Base-by-base conservation (phyloP, 345 rosid genomes). In the Ceriops tagal region DNA sequence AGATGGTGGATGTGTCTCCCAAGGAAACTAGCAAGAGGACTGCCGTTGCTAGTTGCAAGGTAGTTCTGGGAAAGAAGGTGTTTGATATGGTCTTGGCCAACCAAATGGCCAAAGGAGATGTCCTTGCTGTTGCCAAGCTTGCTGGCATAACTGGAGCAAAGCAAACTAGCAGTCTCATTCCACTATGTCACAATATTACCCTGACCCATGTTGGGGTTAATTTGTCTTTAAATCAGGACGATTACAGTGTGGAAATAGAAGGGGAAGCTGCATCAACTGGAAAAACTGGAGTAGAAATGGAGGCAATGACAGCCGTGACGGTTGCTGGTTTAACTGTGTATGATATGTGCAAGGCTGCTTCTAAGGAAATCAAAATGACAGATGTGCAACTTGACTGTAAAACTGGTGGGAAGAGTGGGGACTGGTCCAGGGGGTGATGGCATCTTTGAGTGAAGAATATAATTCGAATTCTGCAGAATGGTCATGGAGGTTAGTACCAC, bases 311-410 rank as follows among this genome's bases (percentile, higher is more conserved):
- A 4, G 93, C 96, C 24, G 96, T 86, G 49, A 78, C 85, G 2
- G 83, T 87, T 63, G 96, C 98, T 6, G 93, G 92, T 18, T 85
- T 95, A 35, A 88, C 96, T n/a, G 96, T 92, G 43, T 88, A 95
- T 39, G 99, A 95, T 67, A 95, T 92, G 99, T 95, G 99, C 78
- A 90, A 92, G 83, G 99, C 96, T 77, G 97, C 96, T 64, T 95
- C 96, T 0, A 90, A 92, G 78, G 98, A 84, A 68, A 87, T 95
- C 13, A 73, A 70, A 64, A 83, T 92, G 46, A 84, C 90, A 1
- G 82, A 81, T 43, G 78, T 88, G 49, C 75, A 72, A 74, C 92
- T 95, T 10, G 92, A 92, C 65, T 35, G 69, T 49, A 92, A 90
- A 84, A 80, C 86, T 66, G 98, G 99, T 59, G 99, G 96, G 58